Percentiles rank a stretch among this genome's conserved stretches.
Conservation (phyloP, 2,329 filamentous ascomycete genomes). For the Cladosporium austrohemisphaericum region DNA sequence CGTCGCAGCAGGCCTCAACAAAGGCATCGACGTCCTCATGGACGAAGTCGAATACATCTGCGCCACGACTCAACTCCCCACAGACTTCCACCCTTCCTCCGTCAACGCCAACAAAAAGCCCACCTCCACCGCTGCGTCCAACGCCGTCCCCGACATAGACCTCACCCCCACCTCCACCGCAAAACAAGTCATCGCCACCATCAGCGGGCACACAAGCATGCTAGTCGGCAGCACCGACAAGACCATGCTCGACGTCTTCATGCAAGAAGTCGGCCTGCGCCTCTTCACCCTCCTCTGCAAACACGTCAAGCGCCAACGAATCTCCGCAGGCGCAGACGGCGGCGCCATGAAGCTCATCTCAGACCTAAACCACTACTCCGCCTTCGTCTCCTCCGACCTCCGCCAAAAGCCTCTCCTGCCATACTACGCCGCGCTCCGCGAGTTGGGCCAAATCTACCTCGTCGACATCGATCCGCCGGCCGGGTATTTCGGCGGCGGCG, state of each 20-base stretch:
- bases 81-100: constrained; percentile 77
- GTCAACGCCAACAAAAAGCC: constrained; percentile 33
- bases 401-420: constrained; percentile 78
- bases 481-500: constrained; percentile 22
- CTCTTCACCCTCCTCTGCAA: constrained; percentile 92
- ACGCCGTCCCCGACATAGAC: constrained; percentile 40
- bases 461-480: constrained; percentile 55
- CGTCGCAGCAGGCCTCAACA: constrained; percentile 91
- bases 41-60: constrained; percentile 96
- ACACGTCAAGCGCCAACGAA: constrained; percentile 91
- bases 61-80: constrained; percentile 77
- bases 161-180: constrained; percentile 77
- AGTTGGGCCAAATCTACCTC: constrained; percentile 92
- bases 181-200: constrained; percentile 74
- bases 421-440: constrained; percentile 87
- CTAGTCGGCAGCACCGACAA: constrained; percentile 93
- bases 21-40: constrained; percentile 97
- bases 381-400: constrained; percentile 70
- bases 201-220: constrained; percentile 87
- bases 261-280: constrained; percentile 90
- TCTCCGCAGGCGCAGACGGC: constrained; percentile 62
- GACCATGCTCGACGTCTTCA: constrained; percentile 97
- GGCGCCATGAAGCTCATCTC: constrained; percentile 91
- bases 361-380: constrained; percentile 91
- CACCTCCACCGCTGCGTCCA: no score